Evolutionary conservation across 2,329 filamentous ascomycete genomes (phyloP), one percentile per base, ranked within the genome.

Genomic region (Apiospora koreana): DNA sequence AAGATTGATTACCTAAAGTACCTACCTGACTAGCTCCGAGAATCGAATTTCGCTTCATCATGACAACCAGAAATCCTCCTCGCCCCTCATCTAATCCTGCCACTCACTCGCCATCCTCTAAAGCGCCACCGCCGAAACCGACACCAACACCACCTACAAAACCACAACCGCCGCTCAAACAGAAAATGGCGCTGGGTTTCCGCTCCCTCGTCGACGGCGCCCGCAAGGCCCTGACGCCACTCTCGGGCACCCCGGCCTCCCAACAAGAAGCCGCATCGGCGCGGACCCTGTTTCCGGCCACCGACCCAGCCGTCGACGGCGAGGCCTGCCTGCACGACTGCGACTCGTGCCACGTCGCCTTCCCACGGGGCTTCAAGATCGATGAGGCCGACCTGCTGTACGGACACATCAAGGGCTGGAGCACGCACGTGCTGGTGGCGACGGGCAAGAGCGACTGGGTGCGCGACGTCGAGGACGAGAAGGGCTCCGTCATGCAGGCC

Each of bases 371-470:
- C 45, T 92, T 92, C 82, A 90, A 91, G 77, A 89, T 97, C 69
- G 93, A 98, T 70, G 88, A 92, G 79, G 83, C 86, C 8, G 94
- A 97, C 78, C 85, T 91, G 76, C 83, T 99, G 66, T 98, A 97
- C 79, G 96, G 95, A 0, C 86, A 93, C 71, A 88, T 98, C 73
- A 93, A 94, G 77, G 94, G 91, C 45, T 98, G 94, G 93, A 91
- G 89, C 77, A 96, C 94, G 25, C 96, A 99, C 82, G 79, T 97
- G 72, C 84, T 99, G 42, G 94, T 98, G 21, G 96, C 94, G 31
- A 99, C 96, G n/a, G 94, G 94, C 72, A 97, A 98, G 88, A 88
- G 91, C 35, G 96, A 99, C 82, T 99, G 96, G 96, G 92, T 95
- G 78, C 84, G 93, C 71, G 92, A 97, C 83, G 93, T 97, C 64